Percentiles rank a stretch among this genome's conserved stretches.
Evolutionary conservation across 768 basidiomycete species (phyloP).

Genomic region (Leccinum incarnatum): DNA sequence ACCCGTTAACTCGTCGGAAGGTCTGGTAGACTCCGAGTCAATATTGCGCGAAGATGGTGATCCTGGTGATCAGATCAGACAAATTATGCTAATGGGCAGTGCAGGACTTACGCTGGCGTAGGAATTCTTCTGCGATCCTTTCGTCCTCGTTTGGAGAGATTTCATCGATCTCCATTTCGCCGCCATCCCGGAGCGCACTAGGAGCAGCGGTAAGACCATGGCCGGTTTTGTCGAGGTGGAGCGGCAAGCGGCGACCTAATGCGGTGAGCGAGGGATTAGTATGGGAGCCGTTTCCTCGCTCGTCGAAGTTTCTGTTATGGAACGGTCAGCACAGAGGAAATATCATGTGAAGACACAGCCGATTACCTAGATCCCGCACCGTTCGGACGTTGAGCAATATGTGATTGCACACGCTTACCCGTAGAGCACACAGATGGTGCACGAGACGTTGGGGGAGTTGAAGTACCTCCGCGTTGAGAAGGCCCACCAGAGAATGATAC

Average conservation of each 20-base stretch:
- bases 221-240: neutral
- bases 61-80: too few relatives aligned
- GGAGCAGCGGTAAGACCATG: neutral
- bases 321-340: too few relatives aligned
- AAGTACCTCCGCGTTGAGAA: neutral
- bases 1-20: neutral
- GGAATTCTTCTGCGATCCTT: neutral
- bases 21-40: neutral
- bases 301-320: neutral
- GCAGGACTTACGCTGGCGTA: neutral
- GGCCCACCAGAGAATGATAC: neutral
- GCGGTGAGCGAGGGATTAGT: neutral
- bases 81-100: too few relatives aligned
- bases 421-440: too few relatives aligned
- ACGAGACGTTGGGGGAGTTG: neutral
- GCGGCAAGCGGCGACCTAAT: neutral
- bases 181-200: neutral
- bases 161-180: neutral
- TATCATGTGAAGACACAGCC: too few relatives aligned
- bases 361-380: too few relatives aligned
- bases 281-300: neutral
- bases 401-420: too few relatives aligned
- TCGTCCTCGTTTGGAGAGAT: neutral
- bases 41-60: neutral
- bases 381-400: too few relatives aligned